phyloP scores from a whole-genome alignment of 176 grass and related monocot species.

The Oryza rufipogon region DNA sequence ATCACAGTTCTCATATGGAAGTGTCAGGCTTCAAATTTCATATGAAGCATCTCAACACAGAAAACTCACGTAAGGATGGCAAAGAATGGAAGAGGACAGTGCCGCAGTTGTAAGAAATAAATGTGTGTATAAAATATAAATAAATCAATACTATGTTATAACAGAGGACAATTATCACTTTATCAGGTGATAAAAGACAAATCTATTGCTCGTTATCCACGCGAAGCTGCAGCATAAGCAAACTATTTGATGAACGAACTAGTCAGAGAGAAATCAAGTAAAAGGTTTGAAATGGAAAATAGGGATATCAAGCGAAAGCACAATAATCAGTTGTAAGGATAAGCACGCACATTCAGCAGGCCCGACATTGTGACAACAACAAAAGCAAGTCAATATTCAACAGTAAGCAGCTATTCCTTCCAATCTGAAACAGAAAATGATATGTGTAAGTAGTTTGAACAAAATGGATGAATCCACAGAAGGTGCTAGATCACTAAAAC shows the following conservation, averaged over 20 bases:
- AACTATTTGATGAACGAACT: background rate
- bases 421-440: constrained; percentile 51
- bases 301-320: constrained; percentile 13
- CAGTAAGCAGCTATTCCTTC: constrained; percentile 37
- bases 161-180: background rate
- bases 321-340: constrained; percentile 22
- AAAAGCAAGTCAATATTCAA: constrained; percentile 42
- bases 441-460: constrained; percentile 30
- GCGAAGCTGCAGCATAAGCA: constrained; percentile 10
- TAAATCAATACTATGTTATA: background rate
- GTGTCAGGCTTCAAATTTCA: constrained; percentile 13
- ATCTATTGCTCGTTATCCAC: background rate
- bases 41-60: constrained; percentile 8
- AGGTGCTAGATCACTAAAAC: background rate
- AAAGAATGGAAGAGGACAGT: background rate
- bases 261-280: background rate
- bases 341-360: constrained; percentile 66
- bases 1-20: constrained; percentile 1
- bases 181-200: background rate
- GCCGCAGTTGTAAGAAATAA: background rate
- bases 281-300: constrained; percentile 12
- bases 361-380: constrained; percentile 66
- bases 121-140: constrained; percentile 8
- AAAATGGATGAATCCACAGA: background rate
- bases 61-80: background rate